A percentile compares a stretch with the other conserved stretches of the same genome.
Evolutionary conservation across 2,329 filamentous ascomycete species (phyloP).

Genomic region (Trichoderma atrobrunneum): DNA sequence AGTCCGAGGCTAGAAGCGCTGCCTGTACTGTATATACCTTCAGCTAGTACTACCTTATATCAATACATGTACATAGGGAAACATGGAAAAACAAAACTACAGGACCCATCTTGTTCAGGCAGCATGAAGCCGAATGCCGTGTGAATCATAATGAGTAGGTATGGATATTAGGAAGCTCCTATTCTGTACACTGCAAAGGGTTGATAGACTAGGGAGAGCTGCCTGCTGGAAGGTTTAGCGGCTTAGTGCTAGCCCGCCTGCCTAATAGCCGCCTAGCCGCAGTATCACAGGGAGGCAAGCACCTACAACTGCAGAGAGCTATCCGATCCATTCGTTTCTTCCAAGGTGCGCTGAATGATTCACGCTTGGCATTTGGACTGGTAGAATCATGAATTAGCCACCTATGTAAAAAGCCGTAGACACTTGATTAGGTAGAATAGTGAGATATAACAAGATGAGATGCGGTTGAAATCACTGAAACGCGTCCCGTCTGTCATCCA

Average conservation of each 20-base stretch:
- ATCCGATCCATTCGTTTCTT: not conserved
- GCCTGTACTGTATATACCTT: slow-evolving; percentile 1
- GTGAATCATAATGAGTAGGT: not conserved
- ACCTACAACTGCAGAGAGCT: not conserved
- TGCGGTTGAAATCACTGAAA: not conserved
- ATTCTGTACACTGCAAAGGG: not conserved
- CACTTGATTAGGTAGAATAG: not conserved
- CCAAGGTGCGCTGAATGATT: not conserved
- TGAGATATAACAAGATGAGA: not conserved
- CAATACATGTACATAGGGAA: not conserved
- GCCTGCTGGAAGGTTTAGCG: not conserved
- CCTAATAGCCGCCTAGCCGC: not conserved
- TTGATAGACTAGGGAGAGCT: not conserved
- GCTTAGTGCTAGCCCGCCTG: not conserved
- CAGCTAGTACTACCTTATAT: not conserved
- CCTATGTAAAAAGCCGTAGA: not conserved
- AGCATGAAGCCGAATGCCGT: not conserved
- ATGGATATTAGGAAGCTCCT: not conserved
- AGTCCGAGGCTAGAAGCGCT: too few species aligned
- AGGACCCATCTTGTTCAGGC: not conserved
- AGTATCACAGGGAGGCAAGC: not conserved
- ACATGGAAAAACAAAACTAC: not conserved
- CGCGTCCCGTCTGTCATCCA: not conserved
- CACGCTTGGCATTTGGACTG: not conserved
- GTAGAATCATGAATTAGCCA: not conserved